A percentile compares a stretch with the other conserved stretches of the same genome.
phyloP scores from a whole-genome alignment of 768 basidiomycete genomes.

The Cystobasidium tubakii region DNA sequence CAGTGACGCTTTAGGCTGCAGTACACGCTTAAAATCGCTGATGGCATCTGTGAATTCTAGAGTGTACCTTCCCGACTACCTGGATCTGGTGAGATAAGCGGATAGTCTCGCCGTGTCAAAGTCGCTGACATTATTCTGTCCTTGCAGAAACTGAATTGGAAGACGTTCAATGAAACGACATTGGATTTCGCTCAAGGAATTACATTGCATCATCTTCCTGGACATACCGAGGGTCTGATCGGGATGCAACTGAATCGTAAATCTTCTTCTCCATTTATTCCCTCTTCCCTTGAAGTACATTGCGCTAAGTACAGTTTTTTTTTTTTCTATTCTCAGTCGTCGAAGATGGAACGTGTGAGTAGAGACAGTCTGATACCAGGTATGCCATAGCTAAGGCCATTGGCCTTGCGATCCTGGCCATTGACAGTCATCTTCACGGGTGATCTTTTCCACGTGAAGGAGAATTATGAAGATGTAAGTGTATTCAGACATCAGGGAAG shows the following conservation, averaged over 20 bases:
- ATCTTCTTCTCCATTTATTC: too few species aligned
- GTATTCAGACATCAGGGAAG: too few species aligned
- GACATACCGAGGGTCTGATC: slow-evolving; percentile 37
- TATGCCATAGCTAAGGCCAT: too few species aligned
- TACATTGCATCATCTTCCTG: slow-evolving; percentile 32
- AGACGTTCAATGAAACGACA: slow-evolving; percentile 3
- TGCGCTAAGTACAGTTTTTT: too few species aligned
- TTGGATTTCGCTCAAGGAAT: slow-evolving; percentile 29
- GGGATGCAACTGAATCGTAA: slow-evolving; percentile 35
- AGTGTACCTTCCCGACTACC: slow-evolving; percentile 29
- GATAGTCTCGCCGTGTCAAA: slow-evolving; percentile 13
- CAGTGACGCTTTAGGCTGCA: not conserved
- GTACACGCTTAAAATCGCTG: too few species aligned
- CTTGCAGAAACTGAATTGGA: slow-evolving; percentile 10
- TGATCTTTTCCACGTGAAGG: slow-evolving; percentile 20
- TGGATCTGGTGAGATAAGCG: slow-evolving; percentile 14
- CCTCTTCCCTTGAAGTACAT: too few species aligned
- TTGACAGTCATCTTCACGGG: slow-evolving; percentile 30
- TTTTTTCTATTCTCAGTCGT: not conserved
- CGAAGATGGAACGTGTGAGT: slow-evolving; percentile 14
- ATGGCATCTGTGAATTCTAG: not conserved
- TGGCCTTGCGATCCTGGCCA: too few species aligned
- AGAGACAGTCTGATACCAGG: not conserved
- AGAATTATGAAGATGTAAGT: slow-evolving; percentile 1
- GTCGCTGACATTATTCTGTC: too few species aligned